These are phyloP conservation scores for Eucalyptus victrix DNA, from an alignment of 345 rosid genomes.

Conservation along the genomic window DNA sequence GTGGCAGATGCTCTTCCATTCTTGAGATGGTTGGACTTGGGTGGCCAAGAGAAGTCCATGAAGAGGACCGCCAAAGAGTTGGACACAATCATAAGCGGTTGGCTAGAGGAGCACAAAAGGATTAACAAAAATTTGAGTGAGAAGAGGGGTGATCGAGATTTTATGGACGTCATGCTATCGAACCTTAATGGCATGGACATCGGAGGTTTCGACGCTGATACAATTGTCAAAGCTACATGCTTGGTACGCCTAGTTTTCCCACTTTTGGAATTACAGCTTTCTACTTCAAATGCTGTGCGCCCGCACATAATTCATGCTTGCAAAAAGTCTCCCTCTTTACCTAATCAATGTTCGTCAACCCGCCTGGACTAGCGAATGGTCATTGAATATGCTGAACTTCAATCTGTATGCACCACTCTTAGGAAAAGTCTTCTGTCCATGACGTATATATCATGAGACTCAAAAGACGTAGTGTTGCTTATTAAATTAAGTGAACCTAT, in stretches of 20 bases:
- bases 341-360: not conserved
- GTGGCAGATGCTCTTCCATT: conserved; percentile 6
- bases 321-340: not conserved
- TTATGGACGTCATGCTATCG: conserved; percentile 1
- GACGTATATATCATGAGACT: not conserved
- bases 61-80: not conserved
- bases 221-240: not conserved
- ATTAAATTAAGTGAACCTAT: not conserved
- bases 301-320: not conserved
- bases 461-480: not conserved
- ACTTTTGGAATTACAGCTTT: not conserved
- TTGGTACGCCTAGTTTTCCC: not conserved
- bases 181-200: not conserved
- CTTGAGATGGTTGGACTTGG: conserved; percentile 12
- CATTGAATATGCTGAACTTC: not conserved
- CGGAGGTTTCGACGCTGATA: not conserved
- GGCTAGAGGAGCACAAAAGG: conserved; percentile 5
- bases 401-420: not conserved
- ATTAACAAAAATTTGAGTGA: not conserved
- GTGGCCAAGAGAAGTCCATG: conserved; percentile 12
- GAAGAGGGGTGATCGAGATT: not conserved
- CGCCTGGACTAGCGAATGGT: not conserved
- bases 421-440: not conserved
- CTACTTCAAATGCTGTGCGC: not conserved
- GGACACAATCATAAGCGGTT: not conserved